Percentiles rank a stretch among this genome's conserved stretches.
These are phyloP conservation scores for Scleromitrula shiraiana DNA, from an alignment of 2,329 filamentous ascomycete genomes.

Conservation along the genomic window DNA sequence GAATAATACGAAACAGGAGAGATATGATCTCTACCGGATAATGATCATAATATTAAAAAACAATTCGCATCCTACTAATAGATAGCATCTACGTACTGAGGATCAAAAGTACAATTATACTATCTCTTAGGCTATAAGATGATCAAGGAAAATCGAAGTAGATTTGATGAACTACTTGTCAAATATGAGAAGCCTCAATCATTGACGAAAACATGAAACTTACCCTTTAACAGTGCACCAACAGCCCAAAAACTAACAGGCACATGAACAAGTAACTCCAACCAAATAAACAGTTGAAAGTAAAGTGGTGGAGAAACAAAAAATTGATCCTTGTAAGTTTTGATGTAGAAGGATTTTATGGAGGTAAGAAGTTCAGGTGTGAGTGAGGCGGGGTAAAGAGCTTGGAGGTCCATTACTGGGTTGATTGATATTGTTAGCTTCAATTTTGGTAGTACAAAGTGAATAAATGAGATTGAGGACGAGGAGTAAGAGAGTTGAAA, in stretches of 20 bases:
- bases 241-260: slow-evolving; percentile 54
- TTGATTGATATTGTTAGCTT: slow-evolving; percentile 9
- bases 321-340: slow-evolving; percentile 55
- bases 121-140: too few species aligned
- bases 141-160: too few species aligned
- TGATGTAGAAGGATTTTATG: slow-evolving; percentile 49
- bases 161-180: too few species aligned
- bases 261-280: slow-evolving; percentile 54
- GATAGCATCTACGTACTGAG: too few species aligned
- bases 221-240: slow-evolving; percentile 44
- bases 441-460: too few species aligned
- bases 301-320: slow-evolving; percentile 51
- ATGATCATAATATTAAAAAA: too few species aligned
- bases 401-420: slow-evolving; percentile 51
- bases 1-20: too few species aligned
- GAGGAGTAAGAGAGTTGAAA: not conserved
- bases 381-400: slow-evolving; percentile 47
- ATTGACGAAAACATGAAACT: slow-evolving; percentile 9
- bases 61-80: too few species aligned
- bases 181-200: too few species aligned
- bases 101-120: too few species aligned
- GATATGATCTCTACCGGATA: too few species aligned
- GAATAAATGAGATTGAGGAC: too few species aligned
- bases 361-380: slow-evolving; percentile 40
- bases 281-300: slow-evolving; percentile 48